phyloP scores from a whole-genome alignment of 2,329 filamentous ascomycete species.

The Thelonectria rubi region DNA sequence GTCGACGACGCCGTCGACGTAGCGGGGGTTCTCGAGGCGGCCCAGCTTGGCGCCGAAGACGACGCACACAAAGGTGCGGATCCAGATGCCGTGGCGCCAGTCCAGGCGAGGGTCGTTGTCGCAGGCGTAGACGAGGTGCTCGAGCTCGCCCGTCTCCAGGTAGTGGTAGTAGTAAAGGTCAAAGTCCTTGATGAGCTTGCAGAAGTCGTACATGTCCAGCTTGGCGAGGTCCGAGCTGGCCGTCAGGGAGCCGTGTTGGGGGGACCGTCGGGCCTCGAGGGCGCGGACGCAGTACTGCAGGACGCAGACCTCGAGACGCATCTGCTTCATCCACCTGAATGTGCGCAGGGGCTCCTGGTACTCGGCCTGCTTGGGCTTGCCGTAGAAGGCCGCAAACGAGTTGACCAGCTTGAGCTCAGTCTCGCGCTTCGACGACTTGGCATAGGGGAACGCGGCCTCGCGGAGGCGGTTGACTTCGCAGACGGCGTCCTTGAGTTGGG shows the following conservation, averaged over 20 bases:
- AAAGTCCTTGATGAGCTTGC: background rate
- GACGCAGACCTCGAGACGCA: background rate
- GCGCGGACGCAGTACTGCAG: background rate
- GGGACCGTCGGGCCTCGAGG: background rate
- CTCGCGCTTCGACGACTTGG: too few species aligned
- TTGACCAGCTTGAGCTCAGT: too few species aligned
- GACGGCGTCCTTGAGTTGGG: too few species aligned
- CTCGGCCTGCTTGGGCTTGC: too few species aligned
- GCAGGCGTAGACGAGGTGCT: background rate
- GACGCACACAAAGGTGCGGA: conserved; percentile 6
- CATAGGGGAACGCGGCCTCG: too few species aligned
- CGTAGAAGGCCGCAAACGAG: too few species aligned
- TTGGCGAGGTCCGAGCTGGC: too few species aligned
- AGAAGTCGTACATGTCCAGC: too few species aligned
- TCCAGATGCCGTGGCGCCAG: conserved; percentile 6
- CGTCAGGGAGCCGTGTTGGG: too few species aligned
- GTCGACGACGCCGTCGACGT: background rate
- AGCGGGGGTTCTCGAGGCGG: background rate
- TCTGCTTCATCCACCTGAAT: background rate
- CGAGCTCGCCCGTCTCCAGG: background rate
- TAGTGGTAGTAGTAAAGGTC: background rate
- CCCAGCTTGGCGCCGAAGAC: background rate
- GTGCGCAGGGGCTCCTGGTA: background rate
- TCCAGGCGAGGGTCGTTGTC: background rate
- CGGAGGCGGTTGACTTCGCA: too few species aligned